These are phyloP conservation scores for Wickerhamomyces bovis DNA, from an alignment of 805 yeast species.

Conservation along the genomic window DNA sequence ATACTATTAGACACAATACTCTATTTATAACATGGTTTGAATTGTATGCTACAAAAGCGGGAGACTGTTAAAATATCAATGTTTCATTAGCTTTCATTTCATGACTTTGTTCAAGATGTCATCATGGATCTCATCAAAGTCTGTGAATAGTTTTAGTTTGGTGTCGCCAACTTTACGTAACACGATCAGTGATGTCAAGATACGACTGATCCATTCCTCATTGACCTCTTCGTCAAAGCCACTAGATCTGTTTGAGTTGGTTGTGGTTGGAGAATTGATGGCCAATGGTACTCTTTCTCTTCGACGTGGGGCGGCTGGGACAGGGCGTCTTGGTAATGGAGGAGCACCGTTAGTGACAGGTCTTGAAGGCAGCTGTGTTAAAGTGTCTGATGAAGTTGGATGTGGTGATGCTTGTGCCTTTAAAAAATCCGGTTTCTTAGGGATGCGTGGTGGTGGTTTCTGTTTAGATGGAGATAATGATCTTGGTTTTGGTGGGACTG, in stretches of 20 bases:
- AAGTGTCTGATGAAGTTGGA: constrained; percentile 1
- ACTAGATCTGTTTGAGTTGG: background rate
- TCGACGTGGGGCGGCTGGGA: constrained; percentile 27
- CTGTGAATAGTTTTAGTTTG: constrained; percentile 16
- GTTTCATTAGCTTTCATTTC: constrained; percentile 8
- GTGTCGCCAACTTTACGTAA: constrained; percentile 15
- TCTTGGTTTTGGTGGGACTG: background rate
- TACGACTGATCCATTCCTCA: constrained; percentile 52
- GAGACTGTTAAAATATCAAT: background rate
- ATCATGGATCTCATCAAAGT: constrained; percentile 20
- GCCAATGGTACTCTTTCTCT: constrained; percentile 14
- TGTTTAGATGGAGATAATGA: constrained; percentile 7
- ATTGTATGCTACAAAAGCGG: too few species aligned
- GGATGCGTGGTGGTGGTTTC: constrained; percentile 20
- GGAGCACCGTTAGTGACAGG: constrained; percentile 7
- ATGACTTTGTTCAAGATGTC: constrained; percentile 16
- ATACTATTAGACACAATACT: background rate
- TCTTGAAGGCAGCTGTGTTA: constrained; percentile 1
- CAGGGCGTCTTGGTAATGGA: constrained; percentile 25
- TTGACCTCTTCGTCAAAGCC: constrained; percentile 39
- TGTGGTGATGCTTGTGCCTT: constrained; percentile 4
- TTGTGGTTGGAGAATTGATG: background rate
- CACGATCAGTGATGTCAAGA: constrained; percentile 25
- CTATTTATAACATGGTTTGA: too few species aligned
- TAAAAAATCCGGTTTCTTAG: constrained; percentile 19